Evolutionary conservation across 176 grass and related monocot genomes (phyloP).

Genomic region (Neostapfia colusana): DNA sequence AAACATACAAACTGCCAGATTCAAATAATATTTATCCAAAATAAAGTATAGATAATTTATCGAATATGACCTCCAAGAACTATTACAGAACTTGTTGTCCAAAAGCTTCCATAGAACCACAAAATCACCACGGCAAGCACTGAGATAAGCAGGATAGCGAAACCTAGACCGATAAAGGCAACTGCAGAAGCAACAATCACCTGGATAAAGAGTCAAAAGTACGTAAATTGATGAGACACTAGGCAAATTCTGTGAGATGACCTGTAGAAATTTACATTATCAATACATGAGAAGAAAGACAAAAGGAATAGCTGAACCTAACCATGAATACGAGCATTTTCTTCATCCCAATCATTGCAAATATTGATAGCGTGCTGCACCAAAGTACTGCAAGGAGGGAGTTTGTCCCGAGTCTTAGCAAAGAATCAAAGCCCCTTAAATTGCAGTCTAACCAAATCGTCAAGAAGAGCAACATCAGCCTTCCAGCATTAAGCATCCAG

Average conservation of each 20-base stretch:
- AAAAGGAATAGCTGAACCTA: slow-evolving; percentile 46
- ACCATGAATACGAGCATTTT: slow-evolving; percentile 76
- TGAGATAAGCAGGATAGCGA: slow-evolving; percentile 56
- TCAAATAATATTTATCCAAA: neutral
- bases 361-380: slow-evolving; percentile 76
- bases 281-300: slow-evolving; percentile 2
- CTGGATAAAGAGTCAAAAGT: slow-evolving; percentile 46
- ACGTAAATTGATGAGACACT: slow-evolving; percentile 23
- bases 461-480: slow-evolving; percentile 68
- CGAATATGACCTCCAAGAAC: slow-evolving; percentile 73
- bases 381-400: slow-evolving; percentile 85
- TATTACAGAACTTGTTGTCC: slow-evolving; percentile 73
- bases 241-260: slow-evolving; percentile 1
- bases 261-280: slow-evolving; percentile 15
- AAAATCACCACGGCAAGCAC: slow-evolving; percentile 60
- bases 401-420: slow-evolving; percentile 77
- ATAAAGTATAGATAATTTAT: slow-evolving; percentile 40
- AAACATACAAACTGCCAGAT: slow-evolving; percentile 12
- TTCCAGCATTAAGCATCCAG: slow-evolving; percentile 75
- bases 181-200: slow-evolving; percentile 55
- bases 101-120: slow-evolving; percentile 97
- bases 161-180: slow-evolving; percentile 59
- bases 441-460: slow-evolving; percentile 89
- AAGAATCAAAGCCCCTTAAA: slow-evolving; percentile 88
- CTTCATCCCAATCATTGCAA: slow-evolving; percentile 85